These are phyloP conservation scores for Lotmaria passim DNA, from an alignment of 208 protist species.

Conservation along the genomic window DNA sequence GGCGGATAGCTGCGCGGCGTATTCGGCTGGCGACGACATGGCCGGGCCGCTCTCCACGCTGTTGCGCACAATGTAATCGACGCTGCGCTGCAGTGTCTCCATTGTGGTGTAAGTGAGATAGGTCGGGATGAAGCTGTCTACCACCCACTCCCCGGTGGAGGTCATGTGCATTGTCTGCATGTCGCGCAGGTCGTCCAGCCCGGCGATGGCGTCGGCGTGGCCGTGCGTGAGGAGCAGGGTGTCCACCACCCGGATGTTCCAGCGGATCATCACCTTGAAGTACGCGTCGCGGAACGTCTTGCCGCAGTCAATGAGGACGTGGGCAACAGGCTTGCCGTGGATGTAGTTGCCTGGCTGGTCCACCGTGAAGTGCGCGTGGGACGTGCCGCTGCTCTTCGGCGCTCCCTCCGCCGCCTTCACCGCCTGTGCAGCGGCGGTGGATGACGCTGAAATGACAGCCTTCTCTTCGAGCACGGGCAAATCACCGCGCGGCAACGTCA, in stretches of 20 bases:
- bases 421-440: not conserved
- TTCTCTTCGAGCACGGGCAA: slow-evolving; percentile 2
- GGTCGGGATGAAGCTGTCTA: slow-evolving; percentile 76
- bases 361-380: slow-evolving; percentile 36
- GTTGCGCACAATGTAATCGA: slow-evolving; percentile 83
- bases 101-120: slow-evolving; percentile 64
- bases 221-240: slow-evolving; percentile 89
- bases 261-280: slow-evolving; percentile 77
- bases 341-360: slow-evolving; percentile 36
- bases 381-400: not conserved
- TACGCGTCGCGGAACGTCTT: slow-evolving; percentile 93
- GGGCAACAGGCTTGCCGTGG: slow-evolving; percentile 38
- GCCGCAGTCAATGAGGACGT: slow-evolving; percentile 87
- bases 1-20: slow-evolving; percentile 29
- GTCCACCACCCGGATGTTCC: slow-evolving; percentile 67
- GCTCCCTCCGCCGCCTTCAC: not conserved
- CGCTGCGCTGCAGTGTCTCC: slow-evolving; percentile 38
- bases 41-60: slow-evolving; percentile 43
- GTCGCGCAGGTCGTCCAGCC: slow-evolving; percentile 92
- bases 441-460: not conserved
- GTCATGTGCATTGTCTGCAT: slow-evolving; percentile 75
- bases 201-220: slow-evolving; percentile 82
- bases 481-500: slow-evolving; percentile 51
- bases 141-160: slow-evolving; percentile 56
- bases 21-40: slow-evolving; percentile 26